A percentile compares a stretch with the other conserved stretches of the same genome.
Conservation (phyloP, 1,284 basidiomycete genomes). For the Tetrapyrgos nigripes region DNA sequence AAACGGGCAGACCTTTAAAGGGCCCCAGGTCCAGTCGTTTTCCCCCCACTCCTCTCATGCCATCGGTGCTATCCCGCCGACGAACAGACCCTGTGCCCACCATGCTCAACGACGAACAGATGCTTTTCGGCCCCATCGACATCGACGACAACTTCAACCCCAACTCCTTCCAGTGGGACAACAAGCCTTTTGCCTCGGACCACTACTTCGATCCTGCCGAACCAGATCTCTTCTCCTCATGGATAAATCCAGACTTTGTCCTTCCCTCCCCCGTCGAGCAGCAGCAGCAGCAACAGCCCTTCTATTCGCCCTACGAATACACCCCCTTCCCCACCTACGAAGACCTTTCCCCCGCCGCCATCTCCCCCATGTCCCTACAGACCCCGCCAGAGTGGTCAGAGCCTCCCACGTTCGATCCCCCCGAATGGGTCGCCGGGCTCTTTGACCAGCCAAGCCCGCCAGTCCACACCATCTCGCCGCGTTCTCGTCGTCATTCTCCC, state of each 20-base stretch:
- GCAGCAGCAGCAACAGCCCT: conserved; percentile 54
- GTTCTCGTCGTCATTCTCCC: conserved; percentile 48
- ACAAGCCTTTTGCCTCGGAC: conserved; percentile 54
- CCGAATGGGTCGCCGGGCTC: conserved; percentile 68
- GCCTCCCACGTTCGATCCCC: conserved; percentile 51
- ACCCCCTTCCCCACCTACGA: conserved; percentile 47
- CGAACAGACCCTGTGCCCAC: conserved; percentile 28
- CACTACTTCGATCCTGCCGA: neutral
- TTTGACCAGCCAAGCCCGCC: conserved; percentile 47
- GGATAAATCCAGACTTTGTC: conserved; percentile 40
- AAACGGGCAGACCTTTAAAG: no score
- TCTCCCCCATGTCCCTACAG: conserved; percentile 68
- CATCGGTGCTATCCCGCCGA: conserved; percentile 41
- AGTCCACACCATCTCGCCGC: conserved; percentile 36
- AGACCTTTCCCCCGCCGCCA: conserved; percentile 44
- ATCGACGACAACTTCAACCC: conserved; percentile 66
- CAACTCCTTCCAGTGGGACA: conserved; percentile 57
- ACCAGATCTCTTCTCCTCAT: conserved; percentile 40
- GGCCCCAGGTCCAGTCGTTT: no score
- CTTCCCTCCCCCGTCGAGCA: conserved; percentile 37
- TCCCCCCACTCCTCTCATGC: conserved; percentile 50
- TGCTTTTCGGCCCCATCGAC: conserved; percentile 70
- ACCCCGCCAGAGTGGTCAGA: conserved; percentile 51
- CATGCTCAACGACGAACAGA: conserved; percentile 57
- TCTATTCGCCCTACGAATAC: conserved; percentile 53